Percentiles rank a stretch among this genome's conserved stretches.
Conservation (phyloP, 148 eudicot species). For the Diospyros kaki region DNA sequence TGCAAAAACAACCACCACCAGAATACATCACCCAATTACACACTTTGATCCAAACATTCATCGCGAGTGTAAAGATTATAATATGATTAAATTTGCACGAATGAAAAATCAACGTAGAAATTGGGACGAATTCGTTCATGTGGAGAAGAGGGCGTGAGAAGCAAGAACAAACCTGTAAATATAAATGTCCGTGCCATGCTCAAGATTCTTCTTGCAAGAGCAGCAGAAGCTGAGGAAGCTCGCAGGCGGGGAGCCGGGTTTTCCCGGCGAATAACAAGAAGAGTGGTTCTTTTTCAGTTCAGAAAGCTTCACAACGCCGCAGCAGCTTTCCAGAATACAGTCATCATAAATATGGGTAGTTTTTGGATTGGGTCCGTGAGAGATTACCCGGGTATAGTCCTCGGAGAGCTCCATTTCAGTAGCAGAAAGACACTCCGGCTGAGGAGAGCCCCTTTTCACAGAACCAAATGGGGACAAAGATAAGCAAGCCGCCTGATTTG, state of each 20-base stretch:
- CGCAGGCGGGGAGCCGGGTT: conserved; percentile 23
- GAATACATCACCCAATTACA: too few species aligned
- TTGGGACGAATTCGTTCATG: background rate
- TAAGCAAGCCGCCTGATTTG: background rate
- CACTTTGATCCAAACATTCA: too few species aligned
- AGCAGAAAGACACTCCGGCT: conserved; percentile 26
- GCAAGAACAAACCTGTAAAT: conserved; percentile 60
- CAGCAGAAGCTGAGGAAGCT: conserved; percentile 64
- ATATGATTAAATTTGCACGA: background rate
- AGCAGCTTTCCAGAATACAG: conserved; percentile 62
- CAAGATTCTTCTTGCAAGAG: conserved; percentile 67
- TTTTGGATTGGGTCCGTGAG: conserved; percentile 90
- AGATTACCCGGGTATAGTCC: conserved; percentile 90
- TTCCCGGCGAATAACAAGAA: conserved; percentile 6
- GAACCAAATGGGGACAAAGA: conserved; percentile 13
- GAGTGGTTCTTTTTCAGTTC: conserved; percentile 15
- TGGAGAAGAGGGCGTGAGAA: background rate
- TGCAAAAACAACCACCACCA: conserved; percentile 21
- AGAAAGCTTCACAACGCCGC: conserved; percentile 31
- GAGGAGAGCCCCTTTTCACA: conserved; percentile 1
- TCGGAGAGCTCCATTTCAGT: conserved; percentile 81
- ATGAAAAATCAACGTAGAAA: background rate
- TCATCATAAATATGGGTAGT: conserved; percentile 80
- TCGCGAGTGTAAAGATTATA: too few species aligned
- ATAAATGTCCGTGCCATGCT: conserved; percentile 62